These are phyloP conservation scores for Ganoderma sinense DNA, from an alignment of 1,284 basidiomycete genomes.

Conservation along the genomic window DNA sequence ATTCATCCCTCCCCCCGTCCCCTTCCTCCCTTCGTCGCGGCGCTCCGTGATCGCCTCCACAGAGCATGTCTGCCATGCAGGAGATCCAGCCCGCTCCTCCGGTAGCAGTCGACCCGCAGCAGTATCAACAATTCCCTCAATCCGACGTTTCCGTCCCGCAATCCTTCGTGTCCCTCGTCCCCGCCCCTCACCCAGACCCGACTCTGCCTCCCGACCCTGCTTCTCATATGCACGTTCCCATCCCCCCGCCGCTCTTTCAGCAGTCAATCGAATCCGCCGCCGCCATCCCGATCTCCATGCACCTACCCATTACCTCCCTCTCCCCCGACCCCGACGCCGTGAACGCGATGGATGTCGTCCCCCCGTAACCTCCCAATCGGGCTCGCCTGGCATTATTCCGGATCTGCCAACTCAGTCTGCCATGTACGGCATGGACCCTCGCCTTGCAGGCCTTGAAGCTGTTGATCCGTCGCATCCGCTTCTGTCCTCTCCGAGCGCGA, in stretches of 20 bases:
- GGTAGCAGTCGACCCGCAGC: slow-evolving; percentile 36
- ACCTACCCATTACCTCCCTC: slow-evolving; percentile 46
- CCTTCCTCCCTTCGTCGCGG: slow-evolving; percentile 17
- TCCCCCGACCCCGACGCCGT: slow-evolving; percentile 42
- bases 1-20: slow-evolving; percentile 20
- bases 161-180: slow-evolving; percentile 36
- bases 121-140: slow-evolving; percentile 37
- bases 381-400: slow-evolving; percentile 43
- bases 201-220: slow-evolving; percentile 33
- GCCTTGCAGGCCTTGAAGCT: slow-evolving; percentile 36
- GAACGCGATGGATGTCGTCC: slow-evolving; percentile 48
- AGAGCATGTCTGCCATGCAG: slow-evolving; percentile 37
- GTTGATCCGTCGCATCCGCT: slow-evolving; percentile 38
- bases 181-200: slow-evolving; percentile 39
- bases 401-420: slow-evolving; percentile 46
- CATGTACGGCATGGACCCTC: slow-evolving; percentile 37
- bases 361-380: slow-evolving; percentile 35
- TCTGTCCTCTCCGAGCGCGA: slow-evolving; percentile 49
- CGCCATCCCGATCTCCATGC: slow-evolving; percentile 45
- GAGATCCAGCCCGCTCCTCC: slow-evolving; percentile 34
- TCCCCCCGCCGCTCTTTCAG: slow-evolving; percentile 44
- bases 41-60: slow-evolving; percentile 28
- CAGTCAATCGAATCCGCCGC: slow-evolving; percentile 46
- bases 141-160: slow-evolving; percentile 28
- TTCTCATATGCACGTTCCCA: slow-evolving; percentile 38